Evolutionary conservation across 2,329 filamentous ascomycete species (phyloP).

Genomic region (Epichloe coenophiala): DNA sequence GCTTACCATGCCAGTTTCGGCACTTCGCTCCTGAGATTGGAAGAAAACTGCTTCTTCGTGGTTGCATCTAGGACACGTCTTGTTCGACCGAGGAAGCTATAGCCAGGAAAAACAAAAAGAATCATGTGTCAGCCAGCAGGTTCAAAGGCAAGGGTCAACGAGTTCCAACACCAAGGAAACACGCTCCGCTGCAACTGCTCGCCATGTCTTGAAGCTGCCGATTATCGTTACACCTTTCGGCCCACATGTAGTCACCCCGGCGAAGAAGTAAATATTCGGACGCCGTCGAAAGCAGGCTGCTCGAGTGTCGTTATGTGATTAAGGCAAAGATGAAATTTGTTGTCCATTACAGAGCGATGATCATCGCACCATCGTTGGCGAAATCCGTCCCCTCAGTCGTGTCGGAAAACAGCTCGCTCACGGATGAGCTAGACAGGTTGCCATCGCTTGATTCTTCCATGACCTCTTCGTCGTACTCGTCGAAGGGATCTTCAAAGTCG

Average conservation of each 20-base stretch:
- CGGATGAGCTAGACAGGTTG: neutral
- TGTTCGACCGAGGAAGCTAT: slow-evolving; percentile 83
- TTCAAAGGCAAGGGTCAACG: slow-evolving; percentile 13
- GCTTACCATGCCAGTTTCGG: slow-evolving; percentile 94
- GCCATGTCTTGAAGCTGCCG: neutral
- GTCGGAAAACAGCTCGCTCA: slow-evolving; percentile 9
- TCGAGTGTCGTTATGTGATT: neutral
- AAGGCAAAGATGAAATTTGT: neutral
- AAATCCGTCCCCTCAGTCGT: slow-evolving; percentile 10
- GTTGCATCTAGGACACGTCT: slow-evolving; percentile 70
- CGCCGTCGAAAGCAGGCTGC: neutral
- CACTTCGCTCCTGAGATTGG: slow-evolving; percentile 93
- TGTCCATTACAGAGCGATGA: neutral
- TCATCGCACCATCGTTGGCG: slow-evolving; percentile 11
- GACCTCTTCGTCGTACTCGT: slow-evolving; percentile 26
- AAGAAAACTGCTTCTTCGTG: slow-evolving; percentile 94
- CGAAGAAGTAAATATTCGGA: neutral
- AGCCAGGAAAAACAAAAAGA: slow-evolving; percentile 18
- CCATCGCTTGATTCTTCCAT: slow-evolving; percentile 8
- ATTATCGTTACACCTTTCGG: neutral
- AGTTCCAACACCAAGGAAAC: slow-evolving; percentile 13
- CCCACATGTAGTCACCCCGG: neutral
- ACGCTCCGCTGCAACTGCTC: slow-evolving; percentile 7
- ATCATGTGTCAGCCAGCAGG: slow-evolving; percentile 29
- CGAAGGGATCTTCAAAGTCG: slow-evolving; percentile 18